Evolutionary conservation across 345 rosid species (phyloP), one percentile per base, ranked within the genome.

Genomic region (Sonneratia caseolaris): DNA sequence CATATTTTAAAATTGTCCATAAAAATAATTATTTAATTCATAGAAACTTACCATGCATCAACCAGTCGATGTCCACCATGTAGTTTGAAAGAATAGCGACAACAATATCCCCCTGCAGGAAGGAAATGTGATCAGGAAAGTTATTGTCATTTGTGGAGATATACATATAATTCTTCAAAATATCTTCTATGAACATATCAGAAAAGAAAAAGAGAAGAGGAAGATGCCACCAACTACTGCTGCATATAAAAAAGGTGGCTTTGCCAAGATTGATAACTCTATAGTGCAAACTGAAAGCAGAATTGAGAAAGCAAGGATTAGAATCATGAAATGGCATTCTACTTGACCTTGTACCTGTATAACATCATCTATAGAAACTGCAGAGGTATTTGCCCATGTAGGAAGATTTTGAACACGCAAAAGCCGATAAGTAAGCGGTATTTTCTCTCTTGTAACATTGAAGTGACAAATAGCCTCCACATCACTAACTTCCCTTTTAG

Each of bases 31-130:
- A 45, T 68, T 22, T 13, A 15, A 45, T 48, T 48, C 13, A 1
- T 70, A 38, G 40, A 51, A 66, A 75, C 86, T 83, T 43, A 86
- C 89, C 86, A 40, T 87, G 80, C 68, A 87, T 51, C 80, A 94
- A 78, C 99, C 99, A 94, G 77, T 90, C 93, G 27, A 91, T 43
- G 76, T 94, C 97, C 66, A 92, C 99, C 97, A 94, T 94, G 79
- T 88, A 94, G 83, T 94, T 94, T 43, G 97, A 92, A 27, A 94
- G 82, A 59, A 92, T 72, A 35, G 87, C 95, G 79, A 84, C 79
- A 76, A 82, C 76, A 76, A 92, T 76, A 70, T 94, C 93, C 55
- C 93, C 99, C 99, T 92, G 72, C 21, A 24, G 68, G 72, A 27
- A 2, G 47, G 57, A 74, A 3, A 40, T 76, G 40, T 49, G 76